Conservation (phyloP, 2,329 filamentous ascomycete species). For the Neofusicoccum parvum region DNA sequence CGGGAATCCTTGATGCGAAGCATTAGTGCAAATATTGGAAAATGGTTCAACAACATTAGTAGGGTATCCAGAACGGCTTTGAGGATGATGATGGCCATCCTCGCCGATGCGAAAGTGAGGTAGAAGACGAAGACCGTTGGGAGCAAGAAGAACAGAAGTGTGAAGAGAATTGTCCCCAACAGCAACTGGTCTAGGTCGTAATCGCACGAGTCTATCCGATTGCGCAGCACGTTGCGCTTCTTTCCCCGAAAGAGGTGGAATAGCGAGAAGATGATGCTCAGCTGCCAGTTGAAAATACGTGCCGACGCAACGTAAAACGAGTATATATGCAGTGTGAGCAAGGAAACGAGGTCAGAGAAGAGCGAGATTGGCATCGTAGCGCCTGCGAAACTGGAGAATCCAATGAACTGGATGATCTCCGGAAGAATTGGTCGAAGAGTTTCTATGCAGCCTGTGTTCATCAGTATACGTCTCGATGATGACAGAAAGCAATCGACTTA, state of each 20-base stretch:
- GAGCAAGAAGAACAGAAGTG: slow-evolving; percentile 88
- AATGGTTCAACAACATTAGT: slow-evolving; percentile 93
- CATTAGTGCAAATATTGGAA: slow-evolving; percentile 96
- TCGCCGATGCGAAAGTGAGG: slow-evolving; percentile 88
- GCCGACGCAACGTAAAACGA: slow-evolving; percentile 97
- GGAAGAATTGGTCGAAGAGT: slow-evolving; percentile 80
- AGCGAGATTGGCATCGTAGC: slow-evolving; percentile 96
- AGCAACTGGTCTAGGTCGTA: slow-evolving; percentile 97
- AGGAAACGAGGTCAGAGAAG: slow-evolving; percentile 88
- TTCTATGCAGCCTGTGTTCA: slow-evolving; percentile 67
- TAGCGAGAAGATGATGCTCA: slow-evolving; percentile 94
- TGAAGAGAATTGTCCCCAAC: slow-evolving; percentile 94
- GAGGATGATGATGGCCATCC: slow-evolving; percentile 91
- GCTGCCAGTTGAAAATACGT: slow-evolving; percentile 97
- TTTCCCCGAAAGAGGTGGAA: slow-evolving; percentile 98
- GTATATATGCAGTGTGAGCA: slow-evolving; percentile 94
- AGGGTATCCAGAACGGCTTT: slow-evolving; percentile 91
- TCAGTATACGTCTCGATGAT: slow-evolving; percentile 24
- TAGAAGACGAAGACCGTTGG: slow-evolving; percentile 97
- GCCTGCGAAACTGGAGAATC: slow-evolving; percentile 91
- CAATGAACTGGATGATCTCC: slow-evolving; percentile 85
- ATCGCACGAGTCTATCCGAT: slow-evolving; percentile 97
- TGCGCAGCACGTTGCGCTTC: slow-evolving; percentile 94
- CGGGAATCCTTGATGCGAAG: slow-evolving; percentile 88
- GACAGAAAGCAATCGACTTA: slow-evolving; percentile 45